These are phyloP conservation scores for Penicillium bovifimosum DNA, from an alignment of 495 filamentous ascomycete genomes.

Conservation along the genomic window DNA sequence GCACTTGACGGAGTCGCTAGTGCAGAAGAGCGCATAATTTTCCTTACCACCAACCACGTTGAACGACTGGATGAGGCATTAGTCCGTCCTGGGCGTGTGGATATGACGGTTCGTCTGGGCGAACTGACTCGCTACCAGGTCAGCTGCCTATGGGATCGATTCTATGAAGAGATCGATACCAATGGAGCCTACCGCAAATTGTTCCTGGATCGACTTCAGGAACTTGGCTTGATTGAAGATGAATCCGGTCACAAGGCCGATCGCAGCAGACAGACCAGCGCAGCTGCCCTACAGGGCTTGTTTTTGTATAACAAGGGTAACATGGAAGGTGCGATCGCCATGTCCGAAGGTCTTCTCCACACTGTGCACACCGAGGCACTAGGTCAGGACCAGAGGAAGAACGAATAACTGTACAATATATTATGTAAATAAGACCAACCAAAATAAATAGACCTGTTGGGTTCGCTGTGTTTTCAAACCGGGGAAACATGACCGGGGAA, in stretches of 20 bases:
- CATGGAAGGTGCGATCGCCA: constrained; percentile 78
- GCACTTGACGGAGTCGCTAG: constrained; percentile 93
- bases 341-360: constrained; percentile 59
- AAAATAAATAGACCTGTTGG: constrained; percentile 14
- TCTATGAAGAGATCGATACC: constrained; percentile 77
- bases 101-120: constrained; percentile 86
- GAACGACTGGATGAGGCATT: constrained; percentile 84
- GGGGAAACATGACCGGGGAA: not conserved
- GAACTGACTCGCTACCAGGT: constrained; percentile 84
- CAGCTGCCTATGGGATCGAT: constrained; percentile 83
- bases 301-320: constrained; percentile 92
- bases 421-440: constrained; percentile 26
- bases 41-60: constrained; percentile 93
- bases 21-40: constrained; percentile 86
- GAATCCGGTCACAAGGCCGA: constrained; percentile 38
- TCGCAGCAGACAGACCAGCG: constrained; percentile 55
- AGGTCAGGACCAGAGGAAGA: constrained; percentile 11
- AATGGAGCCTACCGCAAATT: constrained; percentile 44
- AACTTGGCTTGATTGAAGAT: constrained; percentile 49
- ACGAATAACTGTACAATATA: constrained; percentile 25
- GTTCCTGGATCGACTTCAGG: constrained; percentile 47
- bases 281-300: constrained; percentile 85
- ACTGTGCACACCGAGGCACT: constrained; percentile 30
- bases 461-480: not conserved
- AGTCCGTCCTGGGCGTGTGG: constrained; percentile 85